Conservation (phyloP, 164 flowering plant species). For the Nymphaea colorata region DNA sequence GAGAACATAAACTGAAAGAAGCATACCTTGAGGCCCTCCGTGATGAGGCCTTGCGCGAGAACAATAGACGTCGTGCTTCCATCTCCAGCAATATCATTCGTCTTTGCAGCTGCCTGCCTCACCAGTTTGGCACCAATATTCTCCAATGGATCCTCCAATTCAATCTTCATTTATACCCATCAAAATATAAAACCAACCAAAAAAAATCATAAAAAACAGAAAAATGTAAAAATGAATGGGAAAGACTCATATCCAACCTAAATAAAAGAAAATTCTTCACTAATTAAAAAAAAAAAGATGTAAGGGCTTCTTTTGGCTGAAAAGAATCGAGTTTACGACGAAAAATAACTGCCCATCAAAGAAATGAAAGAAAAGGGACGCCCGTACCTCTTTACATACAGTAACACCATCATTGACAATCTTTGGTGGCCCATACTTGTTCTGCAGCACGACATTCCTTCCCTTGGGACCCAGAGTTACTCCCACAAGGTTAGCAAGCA, state of each 20-base stretch:
- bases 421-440: slow-evolving; percentile 91
- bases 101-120: slow-evolving; percentile 85
- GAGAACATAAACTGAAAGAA: background rate
- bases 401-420: slow-evolving; percentile 93
- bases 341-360: too few relatives aligned
- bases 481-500: slow-evolving; percentile 73
- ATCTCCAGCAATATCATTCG: slow-evolving; percentile 90
- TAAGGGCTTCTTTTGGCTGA: too few relatives aligned
- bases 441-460: slow-evolving; percentile 84
- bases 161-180: slow-evolving; percentile 28
- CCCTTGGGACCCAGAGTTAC: slow-evolving; percentile 92
- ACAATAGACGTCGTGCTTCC: slow-evolving; percentile 80
- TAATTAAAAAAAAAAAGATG: too few relatives aligned
- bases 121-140: slow-evolving; percentile 82
- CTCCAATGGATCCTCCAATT: slow-evolving; percentile 82
- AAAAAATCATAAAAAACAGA: background rate
- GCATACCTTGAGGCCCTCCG: slow-evolving; percentile 78
- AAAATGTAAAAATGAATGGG: background rate
- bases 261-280: background rate
- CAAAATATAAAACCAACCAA: slow-evolving; percentile 2
- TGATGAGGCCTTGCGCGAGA: slow-evolving; percentile 79
- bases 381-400: slow-evolving; percentile 69
- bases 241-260: background rate
- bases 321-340: too few relatives aligned
- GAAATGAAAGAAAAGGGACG: background rate